These are phyloP conservation scores for Imleria badia DNA, from an alignment of 768 basidiomycete genomes.

Conservation along the genomic window DNA sequence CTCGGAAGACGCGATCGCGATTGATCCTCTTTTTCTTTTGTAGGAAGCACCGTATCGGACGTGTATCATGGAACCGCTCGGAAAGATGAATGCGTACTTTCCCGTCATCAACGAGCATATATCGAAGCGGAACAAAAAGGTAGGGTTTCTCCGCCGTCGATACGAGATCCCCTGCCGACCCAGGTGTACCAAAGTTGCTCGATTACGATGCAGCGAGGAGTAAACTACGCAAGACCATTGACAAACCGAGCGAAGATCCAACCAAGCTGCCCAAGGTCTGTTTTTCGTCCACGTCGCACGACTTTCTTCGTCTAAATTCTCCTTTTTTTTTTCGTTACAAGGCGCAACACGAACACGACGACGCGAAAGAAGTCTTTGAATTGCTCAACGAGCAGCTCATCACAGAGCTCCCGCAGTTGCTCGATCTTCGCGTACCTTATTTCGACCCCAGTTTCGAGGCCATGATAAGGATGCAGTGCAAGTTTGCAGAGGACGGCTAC, in stretches of 20 bases:
- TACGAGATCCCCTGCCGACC: neutral
- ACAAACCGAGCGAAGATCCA: slow-evolving; percentile 92
- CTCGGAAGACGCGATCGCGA: neutral
- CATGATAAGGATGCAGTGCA: slow-evolving; percentile 97
- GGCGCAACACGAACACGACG: slow-evolving; percentile 96
- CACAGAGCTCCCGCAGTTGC: slow-evolving; percentile 83
- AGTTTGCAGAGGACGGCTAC: slow-evolving; percentile 98
- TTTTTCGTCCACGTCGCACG: neutral
- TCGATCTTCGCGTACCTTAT: slow-evolving; percentile 95
- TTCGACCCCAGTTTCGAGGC: slow-evolving; percentile 99
- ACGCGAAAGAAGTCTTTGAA: slow-evolving; percentile 91
- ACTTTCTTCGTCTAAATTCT: neutral
- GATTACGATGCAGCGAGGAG: slow-evolving; percentile 95
- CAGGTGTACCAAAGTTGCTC: slow-evolving; percentile 57
- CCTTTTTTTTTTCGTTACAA: neutral
- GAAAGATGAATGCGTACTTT: slow-evolving; percentile 96
- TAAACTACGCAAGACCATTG: slow-evolving; percentile 82
- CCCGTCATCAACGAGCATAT: slow-evolving; percentile 93
- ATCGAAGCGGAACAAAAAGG: slow-evolving; percentile 95
- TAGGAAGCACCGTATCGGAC: slow-evolving; percentile 95
- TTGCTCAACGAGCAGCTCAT: slow-evolving; percentile 92
- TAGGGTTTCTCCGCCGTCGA: slow-evolving; percentile 26
- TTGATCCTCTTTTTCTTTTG: neutral
- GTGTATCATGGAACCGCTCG: slow-evolving; percentile 91
- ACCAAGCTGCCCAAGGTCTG: slow-evolving; percentile 82